Base-by-base conservation (phyloP, 352 stramenopile species). In the Globisporangium sylvaticum region DNA sequence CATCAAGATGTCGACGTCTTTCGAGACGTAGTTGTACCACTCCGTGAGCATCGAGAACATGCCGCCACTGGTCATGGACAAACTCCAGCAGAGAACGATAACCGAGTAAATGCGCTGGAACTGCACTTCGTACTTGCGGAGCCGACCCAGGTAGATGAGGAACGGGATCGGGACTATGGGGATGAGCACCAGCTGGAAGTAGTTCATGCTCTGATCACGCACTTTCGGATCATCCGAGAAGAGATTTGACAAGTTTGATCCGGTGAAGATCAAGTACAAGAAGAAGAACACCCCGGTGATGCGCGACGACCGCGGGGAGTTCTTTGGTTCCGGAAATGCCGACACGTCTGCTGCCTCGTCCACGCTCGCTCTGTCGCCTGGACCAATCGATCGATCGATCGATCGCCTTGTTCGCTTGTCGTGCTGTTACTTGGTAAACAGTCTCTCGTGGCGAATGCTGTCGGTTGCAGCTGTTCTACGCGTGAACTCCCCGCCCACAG, bases 1-100 rank as follows among this genome's bases (percentile, higher is more conserved):
- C 73, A 94, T 84, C 39, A 94, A 69, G 42, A 89, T 79, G 20
- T 79, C 67, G 4, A 94, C 73, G 66, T 94, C 84, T 60, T 87
- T 86, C 14, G 73, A 72, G 7, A 94, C 73, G 70, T 90, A 92
- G 59, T 80, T 87, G 69, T 81, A 90, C 83, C 83, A 94, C 69
- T 94, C 86, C 24, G 68, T 81, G n/a, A 94, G 75, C 83, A 94
- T 89, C 22, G 86, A 92, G 58, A 91, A 91, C 82, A 91, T 89
- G 6, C 86, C 86, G 22, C 86, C 86, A 2, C 69, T 75, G 58
- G 92, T 86, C 58, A 94, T 83, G 14, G 83, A 91, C 59, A 89
- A 86, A 31, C 75, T 84, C 83, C 83, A 94, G 48, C 79, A 91
- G 9, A 91, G 34, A 31, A 90, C 48, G 12, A 94, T 71, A 8